Evolutionary conservation across 2,329 filamentous ascomycete species (phyloP).

Genomic region (Cladophialophora immunda): DNA sequence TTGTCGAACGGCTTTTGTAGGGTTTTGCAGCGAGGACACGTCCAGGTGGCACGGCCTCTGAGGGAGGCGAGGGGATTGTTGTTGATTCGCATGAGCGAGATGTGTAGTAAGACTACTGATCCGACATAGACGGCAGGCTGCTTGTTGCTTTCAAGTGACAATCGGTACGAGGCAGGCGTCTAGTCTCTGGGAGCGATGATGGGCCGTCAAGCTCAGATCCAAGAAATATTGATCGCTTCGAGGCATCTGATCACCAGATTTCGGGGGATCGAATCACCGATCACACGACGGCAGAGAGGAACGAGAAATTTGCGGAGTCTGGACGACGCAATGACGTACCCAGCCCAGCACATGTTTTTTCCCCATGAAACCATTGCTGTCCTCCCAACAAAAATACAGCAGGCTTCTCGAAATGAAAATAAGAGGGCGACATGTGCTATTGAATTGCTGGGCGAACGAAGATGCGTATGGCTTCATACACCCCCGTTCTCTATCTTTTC

Average conservation of each 20-base stretch:
- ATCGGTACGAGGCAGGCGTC: not conserved
- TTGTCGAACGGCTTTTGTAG: constrained; percentile 8
- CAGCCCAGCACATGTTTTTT: constrained; percentile 2
- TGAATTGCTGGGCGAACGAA: not conserved
- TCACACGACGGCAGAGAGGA: constrained; percentile 13
- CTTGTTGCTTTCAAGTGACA: not conserved
- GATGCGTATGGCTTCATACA: not conserved
- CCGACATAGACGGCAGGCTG: constrained; percentile 9
- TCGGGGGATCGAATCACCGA: constrained; percentile 6
- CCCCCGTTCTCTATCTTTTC: not conserved
- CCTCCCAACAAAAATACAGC: not conserved
- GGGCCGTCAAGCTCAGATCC: not conserved
- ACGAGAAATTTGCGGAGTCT: constrained; percentile 17
- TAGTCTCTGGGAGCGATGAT: not conserved
- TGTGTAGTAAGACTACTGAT: not conserved
- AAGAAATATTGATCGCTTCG: constrained; percentile 1
- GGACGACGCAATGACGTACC: constrained; percentile 10
- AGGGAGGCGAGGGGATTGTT: constrained; percentile 22
- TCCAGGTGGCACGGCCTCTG: constrained; percentile 33
- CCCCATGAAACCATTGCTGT: not conserved
- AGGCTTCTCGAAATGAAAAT: not conserved
- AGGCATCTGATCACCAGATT: constrained; percentile 8
- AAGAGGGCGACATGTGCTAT: not conserved
- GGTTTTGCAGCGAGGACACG: constrained; percentile 34
- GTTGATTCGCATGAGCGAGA: constrained; percentile 33